Base-by-base conservation (phyloP, 805 yeast species). In the Wickerhamiella shivajii region DNA sequence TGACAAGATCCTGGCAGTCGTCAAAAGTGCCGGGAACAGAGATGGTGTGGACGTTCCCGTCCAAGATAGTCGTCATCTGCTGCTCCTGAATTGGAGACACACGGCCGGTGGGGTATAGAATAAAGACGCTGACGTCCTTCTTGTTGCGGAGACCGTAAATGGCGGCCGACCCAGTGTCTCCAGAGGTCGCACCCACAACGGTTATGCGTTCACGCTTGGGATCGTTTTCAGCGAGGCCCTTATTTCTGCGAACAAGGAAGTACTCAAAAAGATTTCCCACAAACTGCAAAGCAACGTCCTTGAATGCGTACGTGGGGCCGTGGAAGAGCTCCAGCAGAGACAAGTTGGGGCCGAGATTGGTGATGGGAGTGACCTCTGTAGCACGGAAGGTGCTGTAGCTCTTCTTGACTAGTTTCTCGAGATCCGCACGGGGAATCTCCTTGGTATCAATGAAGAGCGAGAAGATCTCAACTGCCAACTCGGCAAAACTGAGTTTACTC, bases 121-220 rank as follows among this genome's bases (percentile, higher is more conserved):
- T 90, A 59, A 90, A 90, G 15, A 90, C 98, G 19, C 92, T 78
- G n/a, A 90, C 95, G 56, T 90, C 97, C 59, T 84, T 79, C 61
- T 90, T 90, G 56, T 92, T 92, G 61, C 98, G 71, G 45, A 90
- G 69, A 35, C 99, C 99, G 60, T 90, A 90, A 46, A 90, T 90
- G 42, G 99, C 98, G 35, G 99, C 99, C 34, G 94, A 79, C 39
- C 99, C 99, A 29, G 99, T 90, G 52, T 90, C 99, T 52, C 99
- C 99, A 29, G 93, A 78, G 18, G 99, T 90, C 27, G 99, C 99
- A 51, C 99, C 99, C 38, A 90, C 95, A 44, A 90, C 97, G 24
- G 99, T 90, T 50, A 90, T 66, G 39, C 71, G 69, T 46, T 36
- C 31, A 11, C 39, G 29, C 14, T 42, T 18, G 9, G 28, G 30